These are phyloP conservation scores for Aspergillus alliaceus DNA, from an alignment of 2,329 filamentous ascomycete genomes.

Conservation along the genomic window DNA sequence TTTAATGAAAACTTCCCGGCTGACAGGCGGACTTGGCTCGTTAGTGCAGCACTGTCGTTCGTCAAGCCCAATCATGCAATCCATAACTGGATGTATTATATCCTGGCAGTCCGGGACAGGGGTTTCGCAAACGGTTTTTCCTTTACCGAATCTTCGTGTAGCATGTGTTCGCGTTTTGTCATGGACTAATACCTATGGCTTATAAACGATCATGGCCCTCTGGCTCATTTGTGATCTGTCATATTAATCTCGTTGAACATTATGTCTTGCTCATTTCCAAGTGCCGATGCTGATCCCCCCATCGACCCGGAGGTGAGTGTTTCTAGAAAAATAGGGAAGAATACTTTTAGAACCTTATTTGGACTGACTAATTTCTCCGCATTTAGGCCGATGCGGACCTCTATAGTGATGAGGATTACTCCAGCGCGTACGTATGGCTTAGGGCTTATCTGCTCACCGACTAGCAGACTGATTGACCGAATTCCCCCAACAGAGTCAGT, in stretches of 20 bases:
- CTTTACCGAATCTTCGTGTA: not conserved
- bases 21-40: not conserved
- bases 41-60: not conserved
- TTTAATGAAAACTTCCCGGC: not conserved
- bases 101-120: too few species aligned
- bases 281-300: not conserved
- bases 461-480: not conserved
- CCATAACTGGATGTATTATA: not conserved
- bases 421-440: slow-evolving; percentile 4
- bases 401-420: slow-evolving; percentile 10
- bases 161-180: not conserved
- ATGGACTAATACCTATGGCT: not conserved
- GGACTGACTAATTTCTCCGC: not conserved
- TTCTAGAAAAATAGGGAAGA: not conserved
- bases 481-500: slow-evolving; percentile 5
- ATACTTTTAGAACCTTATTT: not conserved
- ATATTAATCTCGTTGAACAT: not conserved
- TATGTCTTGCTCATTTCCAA: not conserved
- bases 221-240: not conserved
- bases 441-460: not conserved
- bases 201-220: not conserved
- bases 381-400: slow-evolving; percentile 5
- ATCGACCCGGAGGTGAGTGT: not conserved
- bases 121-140: not conserved
- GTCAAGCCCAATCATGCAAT: not conserved